Evolutionary conservation across 805 yeast species (phyloP), one percentile per base, ranked within the genome.

Genomic region (Metschnikowia vanudenii): DNA sequence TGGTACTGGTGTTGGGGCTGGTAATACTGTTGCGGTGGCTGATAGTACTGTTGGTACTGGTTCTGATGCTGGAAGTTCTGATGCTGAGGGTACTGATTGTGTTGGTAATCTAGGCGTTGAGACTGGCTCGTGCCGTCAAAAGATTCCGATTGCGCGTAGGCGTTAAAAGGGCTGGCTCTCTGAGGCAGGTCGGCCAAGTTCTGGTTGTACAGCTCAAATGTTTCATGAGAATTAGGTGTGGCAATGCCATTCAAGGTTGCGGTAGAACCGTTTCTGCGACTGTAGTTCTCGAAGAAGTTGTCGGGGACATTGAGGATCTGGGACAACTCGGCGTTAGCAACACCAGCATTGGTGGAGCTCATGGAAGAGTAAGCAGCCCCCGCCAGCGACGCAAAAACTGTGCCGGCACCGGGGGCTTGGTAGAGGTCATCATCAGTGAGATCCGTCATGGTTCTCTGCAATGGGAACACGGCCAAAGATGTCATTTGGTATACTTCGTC

Each of bases 341-440:
- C 49, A 20, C 46, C 51, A 12, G 46, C 39, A 49, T 41, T 48
- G 18, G 49, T 20, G 7, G 51, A 47, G 17, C 53, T 44, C 49
- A 45, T 39, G 17, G 53, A 43, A 30, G 52, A 35, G 38, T 43
- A 43, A 5, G 50, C 45, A 18, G 45, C 42, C 18, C 39, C 46
- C 16, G 37, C 34, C 32, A 50, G 42, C 34, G 16, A 35, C 32
- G 31, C 44, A 37, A 37, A 42, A 2, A 4, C 46, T 17, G 50
- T 43, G 16, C 45, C 38, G 5, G 37, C 29, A 18, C 39, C 34
- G 35, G 53, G 53, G 18, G 50, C 53, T 39, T 71, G 76, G 52
- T 79, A 79, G 26, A 80, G 63, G 49, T 80, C 85, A 45, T 81
- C 85, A 51, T 80, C 85, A 74, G 79, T 73, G 17, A 79, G 75